A percentile compares a stretch with the other conserved stretches of the same genome.
Conservation (phyloP, 495 filamentous ascomycete genomes). For the Aspergillus sclerotiicarbonarius region DNA sequence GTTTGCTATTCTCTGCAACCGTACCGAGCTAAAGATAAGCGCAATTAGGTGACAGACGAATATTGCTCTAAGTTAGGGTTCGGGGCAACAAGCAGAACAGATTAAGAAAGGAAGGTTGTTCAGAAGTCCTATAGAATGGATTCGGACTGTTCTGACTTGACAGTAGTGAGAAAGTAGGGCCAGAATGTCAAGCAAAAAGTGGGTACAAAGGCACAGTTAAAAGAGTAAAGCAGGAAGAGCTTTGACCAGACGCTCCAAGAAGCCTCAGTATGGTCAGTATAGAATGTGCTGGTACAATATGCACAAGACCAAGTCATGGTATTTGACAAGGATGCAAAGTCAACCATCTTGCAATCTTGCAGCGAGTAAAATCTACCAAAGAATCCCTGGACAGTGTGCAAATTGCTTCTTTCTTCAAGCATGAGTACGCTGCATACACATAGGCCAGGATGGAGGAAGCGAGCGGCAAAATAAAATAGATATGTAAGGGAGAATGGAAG, state of each 20-base stretch:
- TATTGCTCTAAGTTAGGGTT: not conserved
- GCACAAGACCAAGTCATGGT: constrained; percentile 19
- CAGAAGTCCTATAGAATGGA: not conserved
- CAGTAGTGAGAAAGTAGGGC: constrained; percentile 7
- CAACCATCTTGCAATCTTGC: constrained; percentile 10
- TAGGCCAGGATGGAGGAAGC: not conserved
- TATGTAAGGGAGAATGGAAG: not conserved
- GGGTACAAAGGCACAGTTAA: constrained; percentile 14
- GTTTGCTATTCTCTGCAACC: not conserved
- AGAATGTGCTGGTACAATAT: constrained; percentile 11
- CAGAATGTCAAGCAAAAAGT: not conserved
- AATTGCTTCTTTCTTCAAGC: not conserved
- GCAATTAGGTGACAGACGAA: not conserved
- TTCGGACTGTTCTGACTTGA: not conserved
- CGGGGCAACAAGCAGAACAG: not conserved
- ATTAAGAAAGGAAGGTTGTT: not conserved
- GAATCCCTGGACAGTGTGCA: constrained; percentile 2
- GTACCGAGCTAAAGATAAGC: not conserved
- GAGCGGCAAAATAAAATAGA: not conserved
- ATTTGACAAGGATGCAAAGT: constrained; percentile 21
- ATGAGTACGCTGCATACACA: not conserved
- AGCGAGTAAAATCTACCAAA: constrained; percentile 3
- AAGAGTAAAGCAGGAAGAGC: constrained; percentile 4
- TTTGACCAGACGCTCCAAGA: not conserved
- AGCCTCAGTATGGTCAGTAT: not conserved